A percentile compares a stretch with the other conserved stretches of the same genome.
Evolutionary conservation across 2,329 filamentous ascomycete genomes (phyloP).

Genomic region (Lecanicillium sp.): DNA sequence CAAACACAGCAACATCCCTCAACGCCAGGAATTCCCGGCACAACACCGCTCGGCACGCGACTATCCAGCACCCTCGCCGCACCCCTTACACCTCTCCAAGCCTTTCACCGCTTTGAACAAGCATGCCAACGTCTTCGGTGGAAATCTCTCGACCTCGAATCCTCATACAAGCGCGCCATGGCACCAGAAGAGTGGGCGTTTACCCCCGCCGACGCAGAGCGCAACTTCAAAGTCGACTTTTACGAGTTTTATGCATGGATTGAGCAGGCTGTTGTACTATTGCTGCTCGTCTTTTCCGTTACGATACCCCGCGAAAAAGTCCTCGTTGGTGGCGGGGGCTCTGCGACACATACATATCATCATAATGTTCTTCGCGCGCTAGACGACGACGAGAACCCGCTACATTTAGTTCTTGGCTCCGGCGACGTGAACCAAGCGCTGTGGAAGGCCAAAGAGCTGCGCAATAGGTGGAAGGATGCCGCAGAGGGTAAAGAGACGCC

Average conservation of each 20-base stretch:
- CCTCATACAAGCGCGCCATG: constrained; percentile 44
- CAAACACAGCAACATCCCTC: background rate
- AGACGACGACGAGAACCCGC: constrained; percentile 45
- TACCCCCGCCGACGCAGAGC: constrained; percentile 39
- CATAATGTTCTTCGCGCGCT: constrained; percentile 60
- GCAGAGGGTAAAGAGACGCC: constrained; percentile 35
- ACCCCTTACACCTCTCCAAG: constrained; percentile 23
- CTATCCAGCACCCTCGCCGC: constrained; percentile 10
- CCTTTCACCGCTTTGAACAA: constrained; percentile 50
- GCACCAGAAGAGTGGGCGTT: constrained; percentile 26
- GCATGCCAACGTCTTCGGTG: constrained; percentile 53
- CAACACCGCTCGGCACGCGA: constrained; percentile 4
- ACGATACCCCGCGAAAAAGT: constrained; percentile 28
- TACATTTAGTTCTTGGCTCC: constrained; percentile 45
- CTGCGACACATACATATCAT: constrained; percentile 49
- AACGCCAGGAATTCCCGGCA: background rate
- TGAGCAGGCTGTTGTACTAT: constrained; percentile 60
- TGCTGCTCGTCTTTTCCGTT: constrained; percentile 57
- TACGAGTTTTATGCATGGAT: constrained; percentile 69
- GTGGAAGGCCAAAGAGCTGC: constrained; percentile 57
- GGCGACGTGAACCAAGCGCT: constrained; percentile 51
- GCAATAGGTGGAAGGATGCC: constrained; percentile 66
- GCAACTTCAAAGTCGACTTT: constrained; percentile 72
- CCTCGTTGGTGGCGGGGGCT: constrained; percentile 7
- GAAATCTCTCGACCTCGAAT: constrained; percentile 53